These are phyloP conservation scores for Pleurotus tuoliensis DNA, from an alignment of 768 basidiomycete genomes.

Conservation along the genomic window DNA sequence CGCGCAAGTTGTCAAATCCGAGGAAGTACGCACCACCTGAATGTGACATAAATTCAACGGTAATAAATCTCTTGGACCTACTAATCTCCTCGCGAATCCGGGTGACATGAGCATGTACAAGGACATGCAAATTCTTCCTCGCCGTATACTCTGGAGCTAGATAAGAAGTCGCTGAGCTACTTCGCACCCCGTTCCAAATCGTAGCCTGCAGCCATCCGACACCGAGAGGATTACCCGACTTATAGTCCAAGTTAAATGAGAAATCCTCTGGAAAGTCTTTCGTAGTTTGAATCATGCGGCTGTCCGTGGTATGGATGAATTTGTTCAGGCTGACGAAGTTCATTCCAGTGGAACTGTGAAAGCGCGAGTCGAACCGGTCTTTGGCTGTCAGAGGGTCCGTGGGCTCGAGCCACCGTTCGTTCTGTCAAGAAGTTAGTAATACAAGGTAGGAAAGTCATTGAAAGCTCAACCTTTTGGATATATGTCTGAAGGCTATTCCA, in stretches of 20 bases:
- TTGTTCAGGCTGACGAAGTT: constrained; percentile 17
- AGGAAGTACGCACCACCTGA: not conserved
- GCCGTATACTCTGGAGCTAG: constrained; percentile 19
- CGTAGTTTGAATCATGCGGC: constrained; percentile 20
- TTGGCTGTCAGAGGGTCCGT: constrained; percentile 20
- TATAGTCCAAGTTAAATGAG: constrained; percentile 29
- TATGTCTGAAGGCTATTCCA: constrained; percentile 23
- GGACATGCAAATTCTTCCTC: constrained; percentile 27
- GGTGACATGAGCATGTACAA: constrained; percentile 26
- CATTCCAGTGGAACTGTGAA: constrained; percentile 21
- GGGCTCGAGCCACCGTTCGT: constrained; percentile 15
- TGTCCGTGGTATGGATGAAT: constrained; percentile 14
- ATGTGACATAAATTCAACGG: not conserved
- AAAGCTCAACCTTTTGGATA: constrained; percentile 15
- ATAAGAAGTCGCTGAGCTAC: constrained; percentile 27
- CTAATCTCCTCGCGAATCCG: not conserved
- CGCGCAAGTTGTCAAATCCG: not conserved
- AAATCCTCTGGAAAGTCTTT: constrained; percentile 21
- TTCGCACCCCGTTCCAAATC: constrained; percentile 23
- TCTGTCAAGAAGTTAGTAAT: constrained; percentile 4
- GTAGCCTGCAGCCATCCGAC: constrained; percentile 26
- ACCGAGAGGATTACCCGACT: constrained; percentile 26
- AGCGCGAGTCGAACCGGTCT: constrained; percentile 20
- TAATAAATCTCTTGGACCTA: not conserved
- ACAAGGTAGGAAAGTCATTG: not conserved